Evolutionary conservation across 2,329 filamentous ascomycete species (phyloP), one percentile per base, ranked within the genome.

Genomic region (Cytospora mali): DNA sequence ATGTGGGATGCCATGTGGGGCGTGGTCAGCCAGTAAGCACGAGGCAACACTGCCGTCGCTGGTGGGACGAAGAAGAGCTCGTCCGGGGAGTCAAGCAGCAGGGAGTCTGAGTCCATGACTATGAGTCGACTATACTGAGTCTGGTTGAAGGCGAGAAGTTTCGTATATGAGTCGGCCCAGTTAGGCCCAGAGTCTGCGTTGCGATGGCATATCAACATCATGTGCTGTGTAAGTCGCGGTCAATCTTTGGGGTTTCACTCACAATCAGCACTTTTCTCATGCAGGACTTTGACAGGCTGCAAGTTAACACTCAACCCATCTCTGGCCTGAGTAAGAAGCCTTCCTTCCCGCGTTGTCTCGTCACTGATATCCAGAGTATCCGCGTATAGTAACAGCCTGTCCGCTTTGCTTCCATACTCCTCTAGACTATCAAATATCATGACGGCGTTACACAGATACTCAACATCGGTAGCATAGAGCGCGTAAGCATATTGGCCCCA

Each of bases 51-150:
- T 4, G 89, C 81, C 1, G 82, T 77, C 1, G 82, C 80, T 1
- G 76, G 71, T 0, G 89, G 89, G 1, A 89, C 77, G 29, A 88
- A 81, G 74, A 92, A 92, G 0, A 92, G 79, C 60, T 91, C 88
- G 68, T 92, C 89, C 79, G 92, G 83, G 25, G 79, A 75, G 64
- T 87, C 78, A 4, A 89, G 79, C 3, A 92, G 75, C 1, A 83
- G 83, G 25, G 84, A 79, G 69, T 92, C 88, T 10, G 87, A 88
- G 71, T 91, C 79, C 0, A 81, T 72, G 53, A 87, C 84, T 9
- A 78, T 67, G 1, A 81, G 74, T 1, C 83, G 73, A 14, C 71
- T 64, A 60, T 89, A 90, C 67, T 85, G 79, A 14, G 83, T 84
- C 65, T 89, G 84, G 64, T 87, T 87, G 73, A 89, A 90, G 31